A percentile compares a stretch with the other conserved stretches of the same genome.
phyloP scores from a whole-genome alignment of 1,139 yeast species.

The Sugiyamaella neomexicana region DNA sequence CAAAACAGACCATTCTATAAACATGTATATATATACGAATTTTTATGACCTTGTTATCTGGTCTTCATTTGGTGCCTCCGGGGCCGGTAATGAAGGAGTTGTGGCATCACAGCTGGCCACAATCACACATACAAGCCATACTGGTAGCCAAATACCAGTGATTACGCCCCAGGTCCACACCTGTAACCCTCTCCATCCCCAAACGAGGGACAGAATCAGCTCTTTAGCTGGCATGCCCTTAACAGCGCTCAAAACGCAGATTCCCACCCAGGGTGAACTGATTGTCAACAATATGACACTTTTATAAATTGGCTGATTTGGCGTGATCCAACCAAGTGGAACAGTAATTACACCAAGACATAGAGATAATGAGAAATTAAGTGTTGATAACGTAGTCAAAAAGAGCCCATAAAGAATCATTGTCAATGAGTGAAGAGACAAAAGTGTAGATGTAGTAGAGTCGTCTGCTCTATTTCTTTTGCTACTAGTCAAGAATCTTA shows the following conservation, averaged over 20 bases:
- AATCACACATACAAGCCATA: constrained; percentile 57
- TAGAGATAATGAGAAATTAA: constrained; percentile 81
- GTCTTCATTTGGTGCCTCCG: too few species aligned
- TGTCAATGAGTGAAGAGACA: constrained; percentile 44
- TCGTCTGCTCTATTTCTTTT: not conserved
- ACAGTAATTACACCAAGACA: constrained; percentile 63
- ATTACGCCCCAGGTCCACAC: constrained; percentile 88
- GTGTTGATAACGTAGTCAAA: constrained; percentile 71
- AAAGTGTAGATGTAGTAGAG: constrained; percentile 18
- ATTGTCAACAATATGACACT: constrained; percentile 27
- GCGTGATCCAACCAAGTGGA: constrained; percentile 69
- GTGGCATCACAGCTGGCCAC: constrained; percentile 12
- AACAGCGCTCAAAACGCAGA: constrained; percentile 44
- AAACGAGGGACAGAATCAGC: constrained; percentile 42
- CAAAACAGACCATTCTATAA: not conserved
- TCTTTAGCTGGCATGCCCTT: constrained; percentile 15
- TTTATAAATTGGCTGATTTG: constrained; percentile 29
- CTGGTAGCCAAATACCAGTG: constrained; percentile 76
- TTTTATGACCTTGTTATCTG: too few species aligned
- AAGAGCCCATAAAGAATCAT: constrained; percentile 65
- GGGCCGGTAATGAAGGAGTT: not conserved
- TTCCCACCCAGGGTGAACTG: constrained; percentile 33
- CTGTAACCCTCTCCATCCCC: constrained; percentile 68
- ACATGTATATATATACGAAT: constrained; percentile 9
- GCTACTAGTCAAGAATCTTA: constrained; percentile 14